These are phyloP conservation scores for Ustilago cynodontis DNA, from an alignment of 1,284 basidiomycete genomes.

Conservation along the genomic window DNA sequence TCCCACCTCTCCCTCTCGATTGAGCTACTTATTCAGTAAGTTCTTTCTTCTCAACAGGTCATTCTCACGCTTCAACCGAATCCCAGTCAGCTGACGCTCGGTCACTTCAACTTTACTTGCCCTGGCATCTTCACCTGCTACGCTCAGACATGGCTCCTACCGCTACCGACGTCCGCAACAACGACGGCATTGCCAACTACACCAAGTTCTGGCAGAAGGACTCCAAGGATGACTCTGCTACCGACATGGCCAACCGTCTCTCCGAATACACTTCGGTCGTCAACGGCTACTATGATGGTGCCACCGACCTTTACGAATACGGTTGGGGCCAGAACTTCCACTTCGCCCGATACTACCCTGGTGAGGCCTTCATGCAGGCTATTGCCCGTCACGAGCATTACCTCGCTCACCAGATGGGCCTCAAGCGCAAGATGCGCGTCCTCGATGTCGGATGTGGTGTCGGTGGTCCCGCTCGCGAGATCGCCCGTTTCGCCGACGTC, in stretches of 20 bases:
- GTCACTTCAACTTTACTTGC: too few species aligned
- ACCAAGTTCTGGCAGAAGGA: slow-evolving; percentile 94
- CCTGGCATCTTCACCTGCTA: not conserved
- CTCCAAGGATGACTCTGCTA: slow-evolving; percentile 78
- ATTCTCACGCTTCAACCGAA: not conserved
- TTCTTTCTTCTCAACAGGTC: not conserved
- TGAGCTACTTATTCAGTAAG: slow-evolving; percentile 9
- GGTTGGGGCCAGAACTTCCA: slow-evolving; percentile 95
- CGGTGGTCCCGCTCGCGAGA: slow-evolving; percentile 95
- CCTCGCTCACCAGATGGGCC: slow-evolving; percentile 77
- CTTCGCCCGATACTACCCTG: slow-evolving; percentile 97
- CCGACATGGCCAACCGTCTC: slow-evolving; percentile 81
- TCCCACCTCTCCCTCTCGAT: not conserved
- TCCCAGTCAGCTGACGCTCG: not conserved
- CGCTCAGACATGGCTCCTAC: slow-evolving; percentile 49
- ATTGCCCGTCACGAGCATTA: slow-evolving; percentile 98
- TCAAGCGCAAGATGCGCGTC: slow-evolving; percentile 89
- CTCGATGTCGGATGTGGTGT: slow-evolving; percentile 98
- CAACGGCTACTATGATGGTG: slow-evolving; percentile 97
- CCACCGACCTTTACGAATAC: slow-evolving; percentile 96
- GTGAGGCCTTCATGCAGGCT: slow-evolving; percentile 84
- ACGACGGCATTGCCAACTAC: slow-evolving; percentile 88
- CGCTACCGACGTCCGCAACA: slow-evolving; percentile 79
- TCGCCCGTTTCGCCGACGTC: slow-evolving; percentile 89
- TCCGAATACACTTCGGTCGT: slow-evolving; percentile 92